Conservation (phyloP, 208 protist species). For the Trypanosoma mega region DNA sequence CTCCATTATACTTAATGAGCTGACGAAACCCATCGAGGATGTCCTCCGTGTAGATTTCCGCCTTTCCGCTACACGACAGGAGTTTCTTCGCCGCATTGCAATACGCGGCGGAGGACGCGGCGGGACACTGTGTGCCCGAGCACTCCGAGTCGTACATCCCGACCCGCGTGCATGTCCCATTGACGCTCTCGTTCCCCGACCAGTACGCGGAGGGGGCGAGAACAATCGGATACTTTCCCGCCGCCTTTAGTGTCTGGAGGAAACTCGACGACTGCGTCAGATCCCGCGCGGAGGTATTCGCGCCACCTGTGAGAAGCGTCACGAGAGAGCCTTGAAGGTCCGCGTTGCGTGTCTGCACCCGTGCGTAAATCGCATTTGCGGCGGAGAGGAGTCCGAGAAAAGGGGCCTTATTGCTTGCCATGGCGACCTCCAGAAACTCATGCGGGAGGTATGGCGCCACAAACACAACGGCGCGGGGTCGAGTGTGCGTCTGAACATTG, state of each 20-base stretch:
- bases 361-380: constrained; percentile 35
- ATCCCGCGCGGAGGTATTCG: constrained; percentile 12
- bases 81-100: constrained; percentile 69
- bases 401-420: constrained; percentile 64
- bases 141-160: constrained; percentile 70
- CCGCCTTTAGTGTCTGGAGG: constrained; percentile 38
- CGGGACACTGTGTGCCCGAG: constrained; percentile 31
- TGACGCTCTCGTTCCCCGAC: constrained; percentile 21
- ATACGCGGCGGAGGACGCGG: constrained; percentile 20
- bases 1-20: constrained; percentile 34
- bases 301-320: constrained; percentile 57
- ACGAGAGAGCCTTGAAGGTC: constrained; percentile 28
- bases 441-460: constrained; percentile 42
- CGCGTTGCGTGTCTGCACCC: constrained; percentile 18
- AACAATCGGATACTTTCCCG: constrained; percentile 35
- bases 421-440: constrained; percentile 29
- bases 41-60: constrained; percentile 51
- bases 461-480: constrained; percentile 37
- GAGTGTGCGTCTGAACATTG: constrained; percentile 27
- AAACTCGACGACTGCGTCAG: constrained; percentile 42
- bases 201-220: constrained; percentile 53
- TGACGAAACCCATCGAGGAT: constrained; percentile 37
- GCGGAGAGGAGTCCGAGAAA: constrained; percentile 48
- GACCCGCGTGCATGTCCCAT: constrained; percentile 28
- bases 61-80: constrained; percentile 41